phyloP scores from a whole-genome alignment of 176 grass and related monocot genomes.

The Hsuehochloa calcarea region DNA sequence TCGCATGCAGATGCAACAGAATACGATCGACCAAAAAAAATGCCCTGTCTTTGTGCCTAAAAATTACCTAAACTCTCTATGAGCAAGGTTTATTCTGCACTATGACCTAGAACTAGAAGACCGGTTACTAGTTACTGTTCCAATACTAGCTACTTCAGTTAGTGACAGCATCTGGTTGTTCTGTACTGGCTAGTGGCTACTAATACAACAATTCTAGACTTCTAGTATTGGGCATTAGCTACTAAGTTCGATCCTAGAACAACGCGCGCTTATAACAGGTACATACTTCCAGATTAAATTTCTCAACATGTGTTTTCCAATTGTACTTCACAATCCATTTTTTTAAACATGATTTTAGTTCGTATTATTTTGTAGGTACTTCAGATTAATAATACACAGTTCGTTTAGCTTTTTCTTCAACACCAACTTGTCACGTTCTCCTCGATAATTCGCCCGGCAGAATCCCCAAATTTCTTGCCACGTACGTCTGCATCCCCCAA shows the following conservation, averaged over 20 bases:
- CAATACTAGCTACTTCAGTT: neutral
- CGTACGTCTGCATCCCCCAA: slow-evolving; percentile 15
- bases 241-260: neutral
- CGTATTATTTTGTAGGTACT: slow-evolving; percentile 13
- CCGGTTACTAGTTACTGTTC: neutral
- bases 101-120: neutral
- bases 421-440: slow-evolving; percentile 53
- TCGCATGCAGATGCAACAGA: neutral
- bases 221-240: neutral
- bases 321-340: neutral
- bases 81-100: neutral
- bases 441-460: slow-evolving; percentile 35
- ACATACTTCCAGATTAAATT: neutral
- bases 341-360: neutral
- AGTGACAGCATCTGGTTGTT: neutral
- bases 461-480: slow-evolving; percentile 23
- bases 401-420: neutral
- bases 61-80: neutral
- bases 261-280: slow-evolving; percentile 1
- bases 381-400: neutral
- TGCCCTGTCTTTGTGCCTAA: neutral
- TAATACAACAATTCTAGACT: neutral
- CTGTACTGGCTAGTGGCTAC: neutral
- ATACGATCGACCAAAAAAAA: neutral
- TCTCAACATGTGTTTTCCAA: slow-evolving; percentile 9